A percentile compares a stretch with the other conserved stretches of the same genome.
Conservation (phyloP, 2,329 filamentous ascomycete species). For the Penicillium paneum region DNA sequence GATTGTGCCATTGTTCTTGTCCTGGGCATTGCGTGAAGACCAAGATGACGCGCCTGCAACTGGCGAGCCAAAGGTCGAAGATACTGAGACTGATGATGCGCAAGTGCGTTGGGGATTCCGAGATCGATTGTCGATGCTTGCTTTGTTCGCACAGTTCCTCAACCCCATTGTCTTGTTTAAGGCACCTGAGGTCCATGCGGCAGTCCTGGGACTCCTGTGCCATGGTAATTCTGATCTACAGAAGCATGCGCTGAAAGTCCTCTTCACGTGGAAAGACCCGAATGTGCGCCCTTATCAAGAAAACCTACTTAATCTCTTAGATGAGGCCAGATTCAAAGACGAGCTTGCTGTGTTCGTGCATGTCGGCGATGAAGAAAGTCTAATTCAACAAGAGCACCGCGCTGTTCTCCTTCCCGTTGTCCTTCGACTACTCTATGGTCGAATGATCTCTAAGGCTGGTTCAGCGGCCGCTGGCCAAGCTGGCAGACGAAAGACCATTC, state of each 20-base stretch:
- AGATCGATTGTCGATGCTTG: conserved; percentile 80
- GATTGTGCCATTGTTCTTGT: conserved; percentile 80
- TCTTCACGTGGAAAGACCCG: conserved; percentile 84
- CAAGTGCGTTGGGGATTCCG: conserved; percentile 45
- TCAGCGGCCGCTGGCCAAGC: conserved; percentile 64
- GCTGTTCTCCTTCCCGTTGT: conserved; percentile 77
- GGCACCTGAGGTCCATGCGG: conserved; percentile 69
- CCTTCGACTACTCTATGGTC: conserved; percentile 82
- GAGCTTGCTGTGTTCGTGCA: conserved; percentile 88
- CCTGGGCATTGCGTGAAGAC: conserved; percentile 64
- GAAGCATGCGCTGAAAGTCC: conserved; percentile 74
- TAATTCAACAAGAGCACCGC: conserved; percentile 72
- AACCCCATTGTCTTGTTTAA: conserved; percentile 84
- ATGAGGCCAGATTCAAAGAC: conserved; percentile 88
- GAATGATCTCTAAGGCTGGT: conserved; percentile 78
- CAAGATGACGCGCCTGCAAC: conserved; percentile 36
- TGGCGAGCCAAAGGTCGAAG: conserved; percentile 13
- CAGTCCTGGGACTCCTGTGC: conserved; percentile 70
- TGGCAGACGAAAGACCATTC: conserved; percentile 67
- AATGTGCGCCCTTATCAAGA: conserved; percentile 76
- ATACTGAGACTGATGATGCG: conserved; percentile 16
- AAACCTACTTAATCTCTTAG: conserved; percentile 78
- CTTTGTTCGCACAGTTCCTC: conserved; percentile 76
- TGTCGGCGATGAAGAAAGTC: conserved; percentile 59
- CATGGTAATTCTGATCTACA: conserved; percentile 92